A percentile compares a stretch with the other conserved stretches of the same genome.
Evolutionary conservation across 768 basidiomycete species (phyloP).

Genomic region (Boletus subcaerulescens): DNA sequence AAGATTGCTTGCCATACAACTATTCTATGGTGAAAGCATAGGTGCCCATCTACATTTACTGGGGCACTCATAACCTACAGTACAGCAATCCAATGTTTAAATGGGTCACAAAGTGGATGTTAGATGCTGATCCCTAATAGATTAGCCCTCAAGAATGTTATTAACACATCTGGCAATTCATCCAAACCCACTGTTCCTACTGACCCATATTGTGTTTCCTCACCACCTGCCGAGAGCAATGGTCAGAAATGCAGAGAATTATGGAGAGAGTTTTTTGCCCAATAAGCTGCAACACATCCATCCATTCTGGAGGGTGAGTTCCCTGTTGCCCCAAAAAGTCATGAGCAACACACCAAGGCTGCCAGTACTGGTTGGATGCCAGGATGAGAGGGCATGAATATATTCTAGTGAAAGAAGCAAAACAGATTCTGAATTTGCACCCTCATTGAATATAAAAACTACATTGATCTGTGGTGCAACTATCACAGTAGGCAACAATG

Average conservation of each 20-base stretch:
- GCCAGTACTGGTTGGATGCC: neutral
- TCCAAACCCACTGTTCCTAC: no score
- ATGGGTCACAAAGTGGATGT: no score
- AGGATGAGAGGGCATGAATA: neutral
- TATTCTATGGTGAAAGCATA: no score
- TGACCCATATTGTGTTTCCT: neutral
- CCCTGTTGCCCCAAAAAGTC: neutral
- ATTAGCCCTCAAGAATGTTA: no score
- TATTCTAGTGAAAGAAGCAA: neutral
- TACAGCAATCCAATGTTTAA: no score
- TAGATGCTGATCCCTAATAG: no score
- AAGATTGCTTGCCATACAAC: no score
- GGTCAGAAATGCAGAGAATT: neutral
- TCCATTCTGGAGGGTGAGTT: neutral
- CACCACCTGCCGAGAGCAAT: neutral
- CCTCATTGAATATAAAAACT: neutral
- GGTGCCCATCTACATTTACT: no score
- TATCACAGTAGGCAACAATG: neutral
- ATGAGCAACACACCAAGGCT: neutral
- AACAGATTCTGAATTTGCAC: neutral
- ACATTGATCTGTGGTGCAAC: neutral
- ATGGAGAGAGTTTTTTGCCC: neutral
- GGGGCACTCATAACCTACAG: no score
- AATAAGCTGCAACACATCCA: neutral
- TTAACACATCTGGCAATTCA: no score